Evolutionary conservation across 331 rosid species (phyloP).

Genomic region (Phaseolus coccineus): DNA sequence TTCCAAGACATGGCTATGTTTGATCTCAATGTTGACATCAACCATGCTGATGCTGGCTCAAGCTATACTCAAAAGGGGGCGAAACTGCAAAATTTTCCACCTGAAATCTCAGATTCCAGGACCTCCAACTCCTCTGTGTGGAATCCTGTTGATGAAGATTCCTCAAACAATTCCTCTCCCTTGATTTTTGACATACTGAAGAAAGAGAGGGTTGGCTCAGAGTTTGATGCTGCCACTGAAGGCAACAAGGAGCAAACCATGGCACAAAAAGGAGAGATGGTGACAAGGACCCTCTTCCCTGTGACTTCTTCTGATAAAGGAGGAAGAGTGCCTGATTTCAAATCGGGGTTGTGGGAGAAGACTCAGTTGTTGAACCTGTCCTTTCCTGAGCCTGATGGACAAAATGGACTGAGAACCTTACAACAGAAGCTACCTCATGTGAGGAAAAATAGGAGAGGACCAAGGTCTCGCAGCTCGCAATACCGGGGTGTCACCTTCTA

Average conservation of each 20-base stretch:
- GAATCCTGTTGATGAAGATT: conserved; percentile 53
- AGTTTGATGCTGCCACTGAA: not conserved
- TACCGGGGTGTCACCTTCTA: conserved; percentile 87
- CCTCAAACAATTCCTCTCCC: conserved; percentile 47
- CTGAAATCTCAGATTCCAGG: conserved; percentile 53
- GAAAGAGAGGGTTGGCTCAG: conserved; percentile 27
- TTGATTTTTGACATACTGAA: conserved; percentile 56
- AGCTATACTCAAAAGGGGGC: conserved; percentile 37
- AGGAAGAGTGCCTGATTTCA: conserved; percentile 36
- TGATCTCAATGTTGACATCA: conserved; percentile 65
- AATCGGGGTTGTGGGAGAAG: conserved; percentile 42
- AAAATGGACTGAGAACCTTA: conserved; percentile 35
- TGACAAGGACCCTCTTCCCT: conserved; percentile 56
- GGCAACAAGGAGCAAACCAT: not conserved
- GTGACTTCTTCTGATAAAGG: conserved; percentile 30
- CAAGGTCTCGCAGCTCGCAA: conserved; percentile 86
- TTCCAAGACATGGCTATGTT: conserved; percentile 52
- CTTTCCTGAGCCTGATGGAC: conserved; percentile 47
- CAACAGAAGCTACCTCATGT: conserved; percentile 46
- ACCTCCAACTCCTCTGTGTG: conserved; percentile 57
- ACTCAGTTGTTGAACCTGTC: conserved; percentile 68
- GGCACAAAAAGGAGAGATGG: conserved; percentile 24
- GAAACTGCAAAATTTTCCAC: conserved; percentile 17
- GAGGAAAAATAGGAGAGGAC: conserved; percentile 79
- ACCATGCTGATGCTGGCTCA: conserved; percentile 31